Base-by-base conservation (phyloP, 2,329 filamentous ascomycete genomes). In the Sporothrix luriei region DNA sequence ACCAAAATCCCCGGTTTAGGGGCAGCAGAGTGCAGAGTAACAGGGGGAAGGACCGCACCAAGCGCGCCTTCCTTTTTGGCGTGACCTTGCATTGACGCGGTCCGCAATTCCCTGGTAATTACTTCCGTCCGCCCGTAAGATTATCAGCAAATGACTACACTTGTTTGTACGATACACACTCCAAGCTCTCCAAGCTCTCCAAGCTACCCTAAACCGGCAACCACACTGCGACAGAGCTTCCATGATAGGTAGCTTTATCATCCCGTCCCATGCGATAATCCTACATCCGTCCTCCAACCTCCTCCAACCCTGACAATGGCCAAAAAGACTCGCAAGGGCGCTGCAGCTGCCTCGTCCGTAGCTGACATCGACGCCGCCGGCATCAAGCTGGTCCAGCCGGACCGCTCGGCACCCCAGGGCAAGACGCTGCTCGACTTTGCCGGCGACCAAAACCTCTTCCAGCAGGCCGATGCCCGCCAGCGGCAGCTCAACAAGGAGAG, bases 341-440 rank as follows among this genome's bases (percentile, higher is more conserved):
- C 21, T 3, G 40, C 85, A 86, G 84, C 83, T 81, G 68, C 81
- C 80, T 46, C 38, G 2, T 13, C 46, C 82, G 83, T 74, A 83
- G 84, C 64, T 84, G 82, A 73, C 80, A 84, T 72, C 74, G 79
- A 80, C 61, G 78, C 83, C 55, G 77, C 78, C 72, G 79, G 84
- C 70, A 84, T 91, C 77, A 87, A 88, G 74, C 83, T 93, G 70
- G 80, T 82, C 66, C 88, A 91, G n/a, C 90, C 91, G 43, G 88
- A 93, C 78, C 87, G 89, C 71, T 87, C 87, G 66, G 85, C 78
- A 1, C 89, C 83, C 0, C 80, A 80, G 5, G 84, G 87, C 55
- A 85, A 90, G 78, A 94, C 91, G 0, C 83, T 95, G n/a, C 83
- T 93, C 70, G 83, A 94, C 69, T 77, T 94, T 40, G 91, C 91